phyloP scores from a whole-genome alignment of 192 early-diverging fungal genomes.

The Gryganskiella cystojenkinii region DNA sequence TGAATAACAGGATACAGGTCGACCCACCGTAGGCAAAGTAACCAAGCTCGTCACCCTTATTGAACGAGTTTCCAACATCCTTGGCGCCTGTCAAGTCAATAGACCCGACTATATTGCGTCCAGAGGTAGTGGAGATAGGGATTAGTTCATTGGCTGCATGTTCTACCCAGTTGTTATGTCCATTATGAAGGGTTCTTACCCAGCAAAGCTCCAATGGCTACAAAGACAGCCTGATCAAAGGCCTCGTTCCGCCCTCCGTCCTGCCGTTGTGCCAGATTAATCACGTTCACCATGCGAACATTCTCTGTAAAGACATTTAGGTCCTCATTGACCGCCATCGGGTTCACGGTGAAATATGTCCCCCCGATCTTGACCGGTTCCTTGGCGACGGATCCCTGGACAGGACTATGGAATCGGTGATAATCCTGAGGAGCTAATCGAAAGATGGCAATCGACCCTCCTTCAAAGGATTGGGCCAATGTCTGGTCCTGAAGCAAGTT shows the following conservation, averaged over 20 bases:
- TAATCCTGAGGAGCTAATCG: slow-evolving; percentile 88
- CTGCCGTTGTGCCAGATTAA: slow-evolving; percentile 51
- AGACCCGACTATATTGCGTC: slow-evolving; percentile 64
- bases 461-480: slow-evolving; percentile 61
- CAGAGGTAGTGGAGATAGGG: not conserved
- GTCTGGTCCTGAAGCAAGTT: slow-evolving; percentile 63
- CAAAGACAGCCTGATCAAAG: slow-evolving; percentile 68
- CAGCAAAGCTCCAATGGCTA: slow-evolving; percentile 74
- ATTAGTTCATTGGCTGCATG: no score
- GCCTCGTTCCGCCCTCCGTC: slow-evolving; percentile 18
- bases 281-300: slow-evolving; percentile 61
- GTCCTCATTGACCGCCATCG: slow-evolving; percentile 71
- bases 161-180: no score
- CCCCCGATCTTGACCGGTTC: slow-evolving; percentile 61
- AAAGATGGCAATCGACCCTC: slow-evolving; percentile 72
- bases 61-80: slow-evolving; percentile 53
- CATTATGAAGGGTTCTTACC: slow-evolving; percentile 21
- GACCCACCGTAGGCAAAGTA: slow-evolving; percentile 85
- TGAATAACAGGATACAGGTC: slow-evolving; percentile 75
- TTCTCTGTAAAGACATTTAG: slow-evolving; percentile 83
- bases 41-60: slow-evolving; percentile 78
- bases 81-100: slow-evolving; percentile 65
- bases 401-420: slow-evolving; percentile 81
- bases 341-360: slow-evolving; percentile 79
- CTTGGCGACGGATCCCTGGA: slow-evolving; percentile 57